Base-by-base conservation (phyloP, 371 early-diverging fungal genomes). In the Nosema muscidifuracis region DNA sequence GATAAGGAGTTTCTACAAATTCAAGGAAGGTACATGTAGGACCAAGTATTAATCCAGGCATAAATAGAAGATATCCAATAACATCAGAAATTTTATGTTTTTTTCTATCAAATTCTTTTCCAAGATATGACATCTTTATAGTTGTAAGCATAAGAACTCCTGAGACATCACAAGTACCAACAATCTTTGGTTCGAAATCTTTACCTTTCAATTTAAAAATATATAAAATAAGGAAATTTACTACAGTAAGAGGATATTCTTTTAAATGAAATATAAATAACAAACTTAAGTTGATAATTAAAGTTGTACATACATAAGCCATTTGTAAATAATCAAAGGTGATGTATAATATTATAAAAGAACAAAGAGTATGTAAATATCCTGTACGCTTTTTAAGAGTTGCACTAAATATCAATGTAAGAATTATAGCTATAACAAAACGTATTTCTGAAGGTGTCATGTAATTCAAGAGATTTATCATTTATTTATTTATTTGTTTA, bases 41-140 rank as follows among this genome's bases (percentile, higher is more conserved):
- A 13, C 77, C 77, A 13, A 66, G 7, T 28, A 77, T 31, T 15
- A 77, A 44, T 16, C 73, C 69, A 15, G 77, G 77, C 7, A 74
- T 51, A 36, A 67, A 77, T 16, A 68, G 15, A 7, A 77, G 26
- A 31, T 77, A 77, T 2, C 51, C 42, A 10, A 76, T 15, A 26
- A 55, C 56, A 61, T 75, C 71, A 15, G 30, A 51, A 15, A 61
- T 20, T 10, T 57, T 16, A 24, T 66, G 34, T 16, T 55, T 60
- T 20, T 57, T 65, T 15, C n/a, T 57, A n/a, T 57, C 31, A 63
- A 53, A 65, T 6, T 74, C 62, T 34, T 34, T 65, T 4, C 65
- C 73, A 13, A 77, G 43, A 51, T 77, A 77, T 12, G 43, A 65
- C 77, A 77, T 72, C 38, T 77, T 77, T 44, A 77, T 65, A 31